A percentile compares a stretch with the other conserved stretches of the same genome.
These are phyloP conservation scores for Nicotiana paniculata DNA, from an alignment of 257 asterid genomes.

Conservation along the genomic window DNA sequence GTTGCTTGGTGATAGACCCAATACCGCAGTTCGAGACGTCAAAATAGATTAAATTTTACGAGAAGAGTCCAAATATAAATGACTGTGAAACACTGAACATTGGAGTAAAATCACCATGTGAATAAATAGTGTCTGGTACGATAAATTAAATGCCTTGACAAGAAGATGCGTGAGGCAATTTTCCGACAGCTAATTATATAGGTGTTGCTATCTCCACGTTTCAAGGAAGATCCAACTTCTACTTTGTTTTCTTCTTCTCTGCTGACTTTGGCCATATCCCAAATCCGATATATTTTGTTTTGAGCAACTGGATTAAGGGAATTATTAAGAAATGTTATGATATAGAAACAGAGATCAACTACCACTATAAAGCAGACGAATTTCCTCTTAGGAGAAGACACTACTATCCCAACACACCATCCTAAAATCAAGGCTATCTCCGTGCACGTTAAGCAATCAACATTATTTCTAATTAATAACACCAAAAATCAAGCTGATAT, in stretches of 20 bases:
- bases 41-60: neutral
- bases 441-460: neutral
- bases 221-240: neutral
- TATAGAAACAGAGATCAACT: neutral
- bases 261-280: conserved; percentile 84
- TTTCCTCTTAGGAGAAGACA: neutral
- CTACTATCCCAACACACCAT: neutral
- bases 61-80: neutral
- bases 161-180: neutral
- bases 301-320: neutral
- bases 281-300: conserved; percentile 66
- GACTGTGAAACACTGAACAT: neutral
- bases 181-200: neutral
- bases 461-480: neutral
- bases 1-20: neutral
- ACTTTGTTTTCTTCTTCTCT: conserved; percentile 39
- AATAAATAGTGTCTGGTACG: neutral
- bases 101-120: neutral
- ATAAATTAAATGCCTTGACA: neutral
- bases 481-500: neutral
- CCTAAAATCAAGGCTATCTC: neutral
- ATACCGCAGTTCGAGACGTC: neutral
- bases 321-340: too few species aligned
- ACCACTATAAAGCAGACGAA: neutral
- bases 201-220: neutral